Base-by-base conservation (phyloP, 768 basidiomycete genomes). In the Collybiopsis luxurians region DNA sequence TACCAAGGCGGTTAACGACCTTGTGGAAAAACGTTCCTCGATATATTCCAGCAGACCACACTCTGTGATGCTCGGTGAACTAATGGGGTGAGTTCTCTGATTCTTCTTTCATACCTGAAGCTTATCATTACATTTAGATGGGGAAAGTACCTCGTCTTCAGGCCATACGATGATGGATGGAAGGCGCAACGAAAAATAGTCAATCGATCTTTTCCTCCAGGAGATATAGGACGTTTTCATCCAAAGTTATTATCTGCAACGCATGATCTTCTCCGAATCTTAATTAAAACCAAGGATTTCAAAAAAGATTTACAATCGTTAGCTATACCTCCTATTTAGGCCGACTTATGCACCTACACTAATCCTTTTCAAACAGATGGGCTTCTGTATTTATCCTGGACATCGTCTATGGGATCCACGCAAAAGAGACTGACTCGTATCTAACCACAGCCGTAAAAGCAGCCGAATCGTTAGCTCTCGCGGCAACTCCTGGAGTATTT, bases 381-480 rank as follows among this genome's bases (percentile, higher is more conserved):
- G 56, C 60, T 13, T 60, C 60, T 6, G 52, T 64, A 1, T 40
- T 69, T 17, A 64, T 69, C 30, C 56, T 73, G 58, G 65, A 65
- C 43, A 55, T 70, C 10, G 50, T 61, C 0, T 71, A 73, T 26
- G 73, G 72, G 2, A 69, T 72, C 49, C 39, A 62, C 9, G 19
- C 5, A 21, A 30, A 44, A 15, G 40, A 28, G 19, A 38, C 53
- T 28, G 24, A 43, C 39, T 15, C 45, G 9, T 55, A 46, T 23
- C 15, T 47, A 19, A 21, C 9, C 53, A 49, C 45, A 2, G 61
- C 59, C 2, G 60, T 59, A 55, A 54, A 55, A 26, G 51, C 61
- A 30, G 58, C 57, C 43, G 57, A 59, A n/a, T 24, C 44, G 2
- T 19, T 57, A 1, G 34, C 52, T 9, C 53, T 28, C 27, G 52